Conservation (phyloP, 2,329 filamentous ascomycete species). For the Pseudogymnoascus sp. region DNA sequence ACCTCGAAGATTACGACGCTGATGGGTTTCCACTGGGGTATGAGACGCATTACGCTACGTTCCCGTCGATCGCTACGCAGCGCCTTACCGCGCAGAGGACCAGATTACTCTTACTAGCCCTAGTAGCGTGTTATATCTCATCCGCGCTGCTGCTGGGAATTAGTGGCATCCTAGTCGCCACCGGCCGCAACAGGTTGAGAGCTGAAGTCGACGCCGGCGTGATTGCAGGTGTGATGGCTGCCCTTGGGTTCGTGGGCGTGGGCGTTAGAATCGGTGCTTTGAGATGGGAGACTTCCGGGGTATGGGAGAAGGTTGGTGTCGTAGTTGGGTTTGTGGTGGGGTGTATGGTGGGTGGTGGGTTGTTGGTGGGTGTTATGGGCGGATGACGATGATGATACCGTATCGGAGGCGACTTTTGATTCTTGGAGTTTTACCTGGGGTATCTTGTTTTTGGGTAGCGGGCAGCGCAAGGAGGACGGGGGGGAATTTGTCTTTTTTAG, state of each 20-base stretch:
- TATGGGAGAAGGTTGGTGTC: neutral
- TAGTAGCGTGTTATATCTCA: conserved; percentile 45
- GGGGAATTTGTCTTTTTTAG: neutral
- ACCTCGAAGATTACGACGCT: conserved; percentile 43
- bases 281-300: neutral
- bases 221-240: conserved; percentile 58
- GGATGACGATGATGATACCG: neutral
- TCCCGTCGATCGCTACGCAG: conserved; percentile 45
- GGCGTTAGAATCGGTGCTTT: conserved; percentile 26
- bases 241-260: conserved; percentile 53
- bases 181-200: conserved; percentile 57
- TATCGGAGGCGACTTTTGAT: neutral
- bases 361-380: neutral
- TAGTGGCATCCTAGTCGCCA: conserved; percentile 55
- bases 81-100: conserved; percentile 45
- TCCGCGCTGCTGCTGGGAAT: conserved; percentile 57
- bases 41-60: conserved; percentile 42
- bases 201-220: conserved; percentile 68
- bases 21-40: conserved; percentile 41
- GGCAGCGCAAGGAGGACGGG: neutral
- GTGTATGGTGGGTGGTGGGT: neutral
- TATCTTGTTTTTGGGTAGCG: neutral
- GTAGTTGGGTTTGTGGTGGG: neutral
- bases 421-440: neutral
- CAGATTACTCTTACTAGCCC: conserved; percentile 44